phyloP scores from a whole-genome alignment of 2,329 filamentous ascomycete genomes.

The Stemphylium beticola region DNA sequence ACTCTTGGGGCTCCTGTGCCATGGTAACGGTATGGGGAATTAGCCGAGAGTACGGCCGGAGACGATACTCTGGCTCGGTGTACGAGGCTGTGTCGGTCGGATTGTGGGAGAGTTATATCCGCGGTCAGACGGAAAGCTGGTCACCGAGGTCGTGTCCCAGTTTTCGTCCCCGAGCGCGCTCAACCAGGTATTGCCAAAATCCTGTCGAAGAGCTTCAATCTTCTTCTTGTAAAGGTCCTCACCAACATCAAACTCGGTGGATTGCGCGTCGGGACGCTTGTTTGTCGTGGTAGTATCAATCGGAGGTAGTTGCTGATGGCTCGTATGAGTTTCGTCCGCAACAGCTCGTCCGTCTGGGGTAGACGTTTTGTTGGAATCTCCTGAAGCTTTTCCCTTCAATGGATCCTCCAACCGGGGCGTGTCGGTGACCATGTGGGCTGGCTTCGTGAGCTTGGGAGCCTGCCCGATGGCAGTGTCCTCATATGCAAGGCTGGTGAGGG shows the following conservation, averaged over 20 bases:
- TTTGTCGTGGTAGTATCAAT: constrained; percentile 37
- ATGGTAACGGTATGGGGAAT: neutral
- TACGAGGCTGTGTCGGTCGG: constrained; percentile 39
- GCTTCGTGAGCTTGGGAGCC: constrained; percentile 25
- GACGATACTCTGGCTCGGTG: constrained; percentile 49
- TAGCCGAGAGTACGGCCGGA: constrained; percentile 49
- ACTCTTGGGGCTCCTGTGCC: neutral
- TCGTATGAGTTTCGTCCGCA: constrained; percentile 28
- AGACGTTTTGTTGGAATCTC: constrained; percentile 41
- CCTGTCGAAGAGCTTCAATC: constrained; percentile 82
- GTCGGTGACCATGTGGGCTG: constrained; percentile 19
- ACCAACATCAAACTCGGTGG: constrained; percentile 66
- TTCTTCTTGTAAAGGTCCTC: constrained; percentile 86
- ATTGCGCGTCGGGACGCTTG: constrained; percentile 23
- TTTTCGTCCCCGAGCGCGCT: constrained; percentile 82
- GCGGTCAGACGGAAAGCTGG: constrained; percentile 40
- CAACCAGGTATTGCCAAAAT: constrained; percentile 87
- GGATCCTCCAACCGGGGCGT: constrained; percentile 39
- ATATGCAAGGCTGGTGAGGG: constrained; percentile 38
- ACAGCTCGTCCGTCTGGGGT: constrained; percentile 28
- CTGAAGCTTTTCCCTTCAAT: constrained; percentile 23
- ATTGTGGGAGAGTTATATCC: constrained; percentile 42
- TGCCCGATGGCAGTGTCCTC: constrained; percentile 27
- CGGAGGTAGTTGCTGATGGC: constrained; percentile 38
- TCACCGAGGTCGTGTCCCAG: constrained; percentile 52